A percentile compares a stretch with the other conserved stretches of the same genome.
Conservation (phyloP, 345 rosid genomes). For the Salix koriyanagi region DNA sequence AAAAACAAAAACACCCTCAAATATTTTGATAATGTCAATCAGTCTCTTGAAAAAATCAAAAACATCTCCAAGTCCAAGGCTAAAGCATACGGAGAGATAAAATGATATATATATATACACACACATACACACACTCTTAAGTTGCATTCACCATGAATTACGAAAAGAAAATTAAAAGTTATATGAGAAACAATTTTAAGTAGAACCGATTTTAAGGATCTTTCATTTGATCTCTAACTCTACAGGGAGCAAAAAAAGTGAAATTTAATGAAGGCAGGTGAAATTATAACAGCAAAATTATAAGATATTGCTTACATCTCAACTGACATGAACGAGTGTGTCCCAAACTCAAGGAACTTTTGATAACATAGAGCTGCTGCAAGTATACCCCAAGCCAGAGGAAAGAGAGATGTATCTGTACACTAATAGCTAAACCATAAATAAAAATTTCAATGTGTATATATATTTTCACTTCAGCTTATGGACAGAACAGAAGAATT, state of each 20-base stretch:
- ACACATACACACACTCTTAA: too few species aligned
- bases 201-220: too few species aligned
- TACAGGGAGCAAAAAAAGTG: neutral
- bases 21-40: too few species aligned
- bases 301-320: neutral
- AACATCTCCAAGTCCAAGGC: too few species aligned
- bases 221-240: neutral
- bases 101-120: too few species aligned
- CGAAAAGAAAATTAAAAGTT: too few species aligned
- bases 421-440: slow-evolving; percentile 7
- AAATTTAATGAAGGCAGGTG: neutral
- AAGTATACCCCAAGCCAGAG: slow-evolving; percentile 1
- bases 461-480: slow-evolving; percentile 22
- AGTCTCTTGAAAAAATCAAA: too few species aligned
- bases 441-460: slow-evolving; percentile 10
- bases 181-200: too few species aligned
- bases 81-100: too few species aligned
- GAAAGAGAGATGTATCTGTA: slow-evolving; percentile 1
- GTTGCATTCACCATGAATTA: too few species aligned
- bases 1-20: too few species aligned
- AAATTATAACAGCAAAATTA: neutral
- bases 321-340: neutral
- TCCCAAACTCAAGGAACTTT: neutral
- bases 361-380: neutral
- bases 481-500: slow-evolving; percentile 32